Conservation (phyloP, 768 basidiomycete genomes). For the Naganishia kalamii region DNA sequence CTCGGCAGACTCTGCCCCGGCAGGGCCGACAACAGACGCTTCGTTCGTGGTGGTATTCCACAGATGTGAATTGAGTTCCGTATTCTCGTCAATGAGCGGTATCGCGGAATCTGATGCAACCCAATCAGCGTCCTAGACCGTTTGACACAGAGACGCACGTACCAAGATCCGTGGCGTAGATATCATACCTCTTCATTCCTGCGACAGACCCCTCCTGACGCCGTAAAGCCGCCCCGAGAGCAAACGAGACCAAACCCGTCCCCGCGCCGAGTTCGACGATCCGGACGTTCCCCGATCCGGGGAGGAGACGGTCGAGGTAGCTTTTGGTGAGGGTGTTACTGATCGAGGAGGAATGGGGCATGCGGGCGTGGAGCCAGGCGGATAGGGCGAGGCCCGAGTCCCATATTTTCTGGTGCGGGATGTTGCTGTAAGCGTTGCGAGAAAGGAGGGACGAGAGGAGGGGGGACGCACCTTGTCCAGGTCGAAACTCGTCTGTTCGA, state of each 20-base stretch:
- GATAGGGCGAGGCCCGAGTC: slow-evolving; percentile 83
- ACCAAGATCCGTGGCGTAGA: background rate
- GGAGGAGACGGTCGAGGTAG: background rate
- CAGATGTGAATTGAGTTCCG: slow-evolving; percentile 50
- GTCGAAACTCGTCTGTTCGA: slow-evolving; percentile 81
- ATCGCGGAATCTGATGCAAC: slow-evolving; percentile 64
- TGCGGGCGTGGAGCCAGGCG: slow-evolving; percentile 60
- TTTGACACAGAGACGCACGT: background rate
- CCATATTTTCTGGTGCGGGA: slow-evolving; percentile 75
- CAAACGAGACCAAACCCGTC: slow-evolving; percentile 71
- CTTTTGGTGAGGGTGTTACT: no score
- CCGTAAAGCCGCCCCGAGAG: slow-evolving; percentile 52
- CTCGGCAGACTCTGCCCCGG: background rate
- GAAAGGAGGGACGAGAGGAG: background rate
- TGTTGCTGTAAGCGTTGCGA: background rate
- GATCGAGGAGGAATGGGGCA: background rate
- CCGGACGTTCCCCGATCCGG: background rate
- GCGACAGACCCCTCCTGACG: background rate
- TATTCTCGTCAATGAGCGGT: slow-evolving; percentile 67
- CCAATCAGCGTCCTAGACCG: no score
- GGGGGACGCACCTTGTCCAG: slow-evolving; percentile 69
- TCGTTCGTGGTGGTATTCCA: background rate
- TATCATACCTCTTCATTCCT: slow-evolving; percentile 44
- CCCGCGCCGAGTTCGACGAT: slow-evolving; percentile 75
- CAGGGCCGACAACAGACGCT: background rate